These are phyloP conservation scores for Ascochyta viciae-villosae DNA, from an alignment of 2,329 filamentous ascomycete species.

Conservation along the genomic window DNA sequence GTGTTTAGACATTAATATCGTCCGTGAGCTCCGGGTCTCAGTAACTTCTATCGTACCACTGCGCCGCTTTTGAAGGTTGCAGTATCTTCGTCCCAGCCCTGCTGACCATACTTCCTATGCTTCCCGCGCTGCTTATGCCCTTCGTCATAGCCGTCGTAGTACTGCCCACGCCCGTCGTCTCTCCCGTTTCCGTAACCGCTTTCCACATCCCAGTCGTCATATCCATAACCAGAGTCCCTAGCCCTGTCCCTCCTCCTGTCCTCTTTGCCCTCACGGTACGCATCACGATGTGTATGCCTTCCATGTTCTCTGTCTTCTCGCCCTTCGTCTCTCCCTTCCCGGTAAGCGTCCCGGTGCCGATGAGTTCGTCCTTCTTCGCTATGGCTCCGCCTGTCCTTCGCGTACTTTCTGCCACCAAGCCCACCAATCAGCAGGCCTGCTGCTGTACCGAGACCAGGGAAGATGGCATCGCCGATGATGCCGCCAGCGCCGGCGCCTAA, in stretches of 20 bases:
- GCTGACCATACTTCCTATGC: slow-evolving; percentile 40
- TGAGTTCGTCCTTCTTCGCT: slow-evolving; percentile 23
- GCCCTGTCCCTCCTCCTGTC: slow-evolving; percentile 18
- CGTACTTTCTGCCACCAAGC: slow-evolving; percentile 52
- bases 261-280: slow-evolving; percentile 34
- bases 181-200: slow-evolving; percentile 2
- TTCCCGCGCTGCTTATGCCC: slow-evolving; percentile 10
- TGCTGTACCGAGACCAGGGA: slow-evolving; percentile 53
- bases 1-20: not conserved
- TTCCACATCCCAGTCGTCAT: slow-evolving; percentile 21
- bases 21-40: not conserved
- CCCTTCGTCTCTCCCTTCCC: slow-evolving; percentile 29
- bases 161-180: not conserved
- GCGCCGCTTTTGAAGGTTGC: slow-evolving; percentile 58
- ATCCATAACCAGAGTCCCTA: slow-evolving; percentile 50
- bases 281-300: slow-evolving; percentile 43
- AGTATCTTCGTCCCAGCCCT: slow-evolving; percentile 47
- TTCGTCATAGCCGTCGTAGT: not conserved
- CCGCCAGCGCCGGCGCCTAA: slow-evolving; percentile 55
- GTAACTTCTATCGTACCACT: slow-evolving; percentile 62
- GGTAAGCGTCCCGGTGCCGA: slow-evolving; percentile 16
- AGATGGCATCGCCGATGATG: slow-evolving; percentile 53
- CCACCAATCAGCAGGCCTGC: slow-evolving; percentile 52
- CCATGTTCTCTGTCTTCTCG: slow-evolving; percentile 34
- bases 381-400: slow-evolving; percentile 34